Evolutionary conservation across 2,329 filamentous ascomycete genomes (phyloP).

Genomic region (Fusarium euwallaceae): DNA sequence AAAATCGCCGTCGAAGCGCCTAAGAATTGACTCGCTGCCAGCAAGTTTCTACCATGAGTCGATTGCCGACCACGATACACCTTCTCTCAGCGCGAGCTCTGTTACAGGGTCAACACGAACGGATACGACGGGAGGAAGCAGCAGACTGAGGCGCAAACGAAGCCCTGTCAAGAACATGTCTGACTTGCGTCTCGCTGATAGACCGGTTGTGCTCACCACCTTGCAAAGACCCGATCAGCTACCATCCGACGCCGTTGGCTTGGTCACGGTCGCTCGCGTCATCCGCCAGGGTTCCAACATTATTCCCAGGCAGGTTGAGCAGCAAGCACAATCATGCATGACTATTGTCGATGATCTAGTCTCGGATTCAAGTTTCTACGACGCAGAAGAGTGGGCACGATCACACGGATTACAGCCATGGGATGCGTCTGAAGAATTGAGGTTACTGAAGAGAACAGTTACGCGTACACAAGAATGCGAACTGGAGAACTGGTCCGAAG

Average conservation of each 20-base stretch:
- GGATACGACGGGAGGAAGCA: background rate
- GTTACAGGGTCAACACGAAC: background rate
- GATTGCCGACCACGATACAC: background rate
- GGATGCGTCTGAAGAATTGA: background rate
- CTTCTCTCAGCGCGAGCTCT: background rate
- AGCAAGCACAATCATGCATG: background rate
- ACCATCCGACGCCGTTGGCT: background rate
- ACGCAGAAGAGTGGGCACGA: background rate
- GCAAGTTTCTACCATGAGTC: background rate
- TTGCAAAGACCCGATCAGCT: background rate
- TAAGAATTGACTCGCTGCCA: background rate
- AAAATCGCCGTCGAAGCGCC: background rate
- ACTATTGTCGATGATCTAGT: background rate
- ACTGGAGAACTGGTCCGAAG: background rate
- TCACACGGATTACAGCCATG: background rate
- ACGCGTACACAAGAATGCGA: background rate
- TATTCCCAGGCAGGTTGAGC: background rate
- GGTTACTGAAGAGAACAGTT: background rate
- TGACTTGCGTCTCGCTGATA: constrained; percentile 2
- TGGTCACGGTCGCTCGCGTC: background rate
- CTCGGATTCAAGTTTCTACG: background rate
- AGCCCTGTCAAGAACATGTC: background rate
- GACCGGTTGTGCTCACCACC: background rate
- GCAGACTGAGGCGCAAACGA: background rate
- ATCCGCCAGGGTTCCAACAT: background rate